Conservation (phyloP, 768 basidiomycete species). For the Russula sp. region DNA sequence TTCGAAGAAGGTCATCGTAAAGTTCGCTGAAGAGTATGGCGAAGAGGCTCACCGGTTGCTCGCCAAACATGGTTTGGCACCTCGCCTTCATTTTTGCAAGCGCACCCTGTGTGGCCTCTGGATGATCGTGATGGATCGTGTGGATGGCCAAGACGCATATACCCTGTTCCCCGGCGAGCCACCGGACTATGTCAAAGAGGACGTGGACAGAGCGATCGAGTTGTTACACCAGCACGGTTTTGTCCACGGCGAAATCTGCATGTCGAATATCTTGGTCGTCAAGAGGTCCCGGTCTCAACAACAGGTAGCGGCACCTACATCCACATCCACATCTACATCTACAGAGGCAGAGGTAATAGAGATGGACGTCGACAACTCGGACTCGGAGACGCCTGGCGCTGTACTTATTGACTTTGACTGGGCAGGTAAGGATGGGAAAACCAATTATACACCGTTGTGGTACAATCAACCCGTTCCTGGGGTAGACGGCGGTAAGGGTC, state of each 20-base stretch:
- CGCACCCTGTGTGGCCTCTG: background rate
- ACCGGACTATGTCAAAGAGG: background rate
- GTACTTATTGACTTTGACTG: background rate
- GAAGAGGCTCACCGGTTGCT: background rate
- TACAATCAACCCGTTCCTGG: background rate
- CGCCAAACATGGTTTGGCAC: background rate
- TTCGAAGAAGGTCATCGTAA: background rate
- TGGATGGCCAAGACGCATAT: background rate
- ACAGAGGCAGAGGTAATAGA: background rate
- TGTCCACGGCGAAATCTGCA: background rate
- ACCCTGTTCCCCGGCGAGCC: background rate
- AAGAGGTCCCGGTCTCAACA: background rate
- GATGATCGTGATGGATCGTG: background rate
- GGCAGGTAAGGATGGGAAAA: background rate
- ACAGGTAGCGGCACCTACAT: background rate
- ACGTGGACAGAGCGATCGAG: background rate
- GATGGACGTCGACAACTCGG: background rate
- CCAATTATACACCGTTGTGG: background rate
- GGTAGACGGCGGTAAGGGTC: background rate
- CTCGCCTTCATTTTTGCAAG: background rate
- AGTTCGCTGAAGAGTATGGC: background rate
- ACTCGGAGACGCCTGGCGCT: background rate
- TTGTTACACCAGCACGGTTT: constrained; percentile 1
- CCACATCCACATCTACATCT: background rate
- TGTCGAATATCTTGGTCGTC: background rate